A percentile compares a stretch with the other conserved stretches of the same genome.
Conservation (phyloP, 257 asterid species). For the Coffea canephora region DNA sequence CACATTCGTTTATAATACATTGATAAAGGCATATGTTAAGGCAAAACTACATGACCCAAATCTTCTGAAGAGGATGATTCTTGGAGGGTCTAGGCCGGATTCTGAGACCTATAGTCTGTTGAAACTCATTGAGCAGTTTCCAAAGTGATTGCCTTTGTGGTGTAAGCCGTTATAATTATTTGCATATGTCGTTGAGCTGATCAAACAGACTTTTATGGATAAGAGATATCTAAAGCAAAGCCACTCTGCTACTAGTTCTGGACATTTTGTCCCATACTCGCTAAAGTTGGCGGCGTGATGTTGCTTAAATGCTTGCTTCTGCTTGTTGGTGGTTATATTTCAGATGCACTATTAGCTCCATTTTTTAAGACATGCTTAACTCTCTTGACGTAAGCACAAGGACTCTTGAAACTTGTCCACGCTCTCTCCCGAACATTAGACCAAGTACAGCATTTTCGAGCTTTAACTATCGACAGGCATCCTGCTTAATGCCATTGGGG, state of each 20-base stretch:
- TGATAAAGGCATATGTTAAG: constrained; percentile 80
- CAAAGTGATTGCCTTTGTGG: background rate
- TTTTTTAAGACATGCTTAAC: background rate
- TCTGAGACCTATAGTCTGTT: constrained; percentile 81
- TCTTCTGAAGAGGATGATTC: constrained; percentile 81
- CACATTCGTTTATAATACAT: constrained; percentile 69
- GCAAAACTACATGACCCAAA: constrained; percentile 70
- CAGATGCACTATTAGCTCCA: background rate
- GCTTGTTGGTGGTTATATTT: background rate
- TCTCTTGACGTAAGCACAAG: background rate
- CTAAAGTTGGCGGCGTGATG: background rate
- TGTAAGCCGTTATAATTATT: too few relatives aligned
- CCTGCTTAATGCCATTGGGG: background rate
- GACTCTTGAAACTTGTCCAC: background rate
- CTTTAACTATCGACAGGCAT: background rate
- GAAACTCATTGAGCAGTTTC: constrained; percentile 68
- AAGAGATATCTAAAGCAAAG: background rate
- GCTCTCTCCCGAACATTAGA: background rate
- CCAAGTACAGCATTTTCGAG: background rate
- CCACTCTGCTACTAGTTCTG: background rate
- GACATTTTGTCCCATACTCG: too few relatives aligned
- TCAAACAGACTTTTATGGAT: background rate
- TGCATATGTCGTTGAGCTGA: background rate
- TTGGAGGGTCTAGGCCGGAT: constrained; percentile 90
- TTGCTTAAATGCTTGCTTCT: background rate